A percentile compares a stretch with the other conserved stretches of the same genome.
phyloP scores from a whole-genome alignment of 148 eudicot species.

The Fagopyrum homotropicum region DNA sequence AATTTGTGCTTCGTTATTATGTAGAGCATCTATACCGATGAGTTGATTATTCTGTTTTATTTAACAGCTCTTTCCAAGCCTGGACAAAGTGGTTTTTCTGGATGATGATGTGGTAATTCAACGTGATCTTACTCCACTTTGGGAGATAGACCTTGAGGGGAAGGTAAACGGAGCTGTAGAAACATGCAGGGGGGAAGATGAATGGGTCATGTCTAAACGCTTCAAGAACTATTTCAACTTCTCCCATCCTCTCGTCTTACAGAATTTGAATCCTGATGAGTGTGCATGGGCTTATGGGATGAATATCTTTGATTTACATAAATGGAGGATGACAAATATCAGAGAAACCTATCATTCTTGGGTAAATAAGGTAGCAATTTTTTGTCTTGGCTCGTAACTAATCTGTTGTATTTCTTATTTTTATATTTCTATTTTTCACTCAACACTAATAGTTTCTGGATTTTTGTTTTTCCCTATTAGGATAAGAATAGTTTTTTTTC shows the following conservation, averaged over 20 bases:
- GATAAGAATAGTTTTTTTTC: not conserved
- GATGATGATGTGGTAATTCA: constrained; percentile 96
- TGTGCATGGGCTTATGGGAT: constrained; percentile 99
- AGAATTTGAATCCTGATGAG: constrained; percentile 77
- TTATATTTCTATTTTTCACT: not conserved
- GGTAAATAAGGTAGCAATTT: constrained; percentile 75
- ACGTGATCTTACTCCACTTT: constrained; percentile 85
- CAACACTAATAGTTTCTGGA: not conserved
- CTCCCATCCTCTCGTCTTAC: constrained; percentile 80
- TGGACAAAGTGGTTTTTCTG: constrained; percentile 89
- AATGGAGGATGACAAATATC: constrained; percentile 83
- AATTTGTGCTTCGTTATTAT: not conserved
- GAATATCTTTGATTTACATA: constrained; percentile 88
- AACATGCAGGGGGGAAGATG: constrained; percentile 92
- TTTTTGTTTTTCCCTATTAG: not conserved
- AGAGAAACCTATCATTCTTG: constrained; percentile 87
- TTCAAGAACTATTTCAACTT: constrained; percentile 91
- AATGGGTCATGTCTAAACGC: constrained; percentile 95
- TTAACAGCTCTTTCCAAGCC: constrained; percentile 83
- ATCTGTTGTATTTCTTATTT: not conserved
- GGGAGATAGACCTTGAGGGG: constrained; percentile 89
- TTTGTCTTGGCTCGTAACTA: not conserved
- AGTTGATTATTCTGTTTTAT: constrained; percentile 13
- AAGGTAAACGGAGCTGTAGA: constrained; percentile 99
- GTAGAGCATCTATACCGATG: not conserved